Evolutionary conservation across 352 stramenopile genomes (phyloP).

Genomic region (Phytophthora macrochlamydospora): DNA sequence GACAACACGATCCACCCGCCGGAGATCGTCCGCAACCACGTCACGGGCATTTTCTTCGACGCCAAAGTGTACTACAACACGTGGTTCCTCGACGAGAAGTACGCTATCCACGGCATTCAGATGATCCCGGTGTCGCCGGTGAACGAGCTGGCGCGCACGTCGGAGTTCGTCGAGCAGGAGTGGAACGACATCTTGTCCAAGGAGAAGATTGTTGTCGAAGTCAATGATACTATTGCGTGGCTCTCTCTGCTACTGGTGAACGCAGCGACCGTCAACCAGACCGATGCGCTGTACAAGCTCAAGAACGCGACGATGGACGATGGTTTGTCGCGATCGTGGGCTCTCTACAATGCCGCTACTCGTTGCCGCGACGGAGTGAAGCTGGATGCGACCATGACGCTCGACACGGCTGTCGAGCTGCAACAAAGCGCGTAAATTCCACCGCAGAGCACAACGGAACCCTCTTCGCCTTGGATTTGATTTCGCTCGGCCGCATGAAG

Average conservation of each 20-base stretch:
- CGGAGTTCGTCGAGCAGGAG: conserved; percentile 61
- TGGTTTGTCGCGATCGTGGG: conserved; percentile 53
- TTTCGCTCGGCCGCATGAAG: too few species aligned
- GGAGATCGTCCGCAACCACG: conserved; percentile 63
- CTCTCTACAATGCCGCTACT: conserved; percentile 56
- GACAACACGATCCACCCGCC: conserved; percentile 59
- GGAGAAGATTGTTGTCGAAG: conserved; percentile 40
- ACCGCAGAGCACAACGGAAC: background rate
- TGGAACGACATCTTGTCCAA: conserved; percentile 70
- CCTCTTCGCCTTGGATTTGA: background rate
- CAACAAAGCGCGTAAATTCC: background rate
- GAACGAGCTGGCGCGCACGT: conserved; percentile 60
- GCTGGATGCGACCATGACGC: background rate
- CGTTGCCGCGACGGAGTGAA: conserved; percentile 9
- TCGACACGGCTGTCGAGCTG: background rate
- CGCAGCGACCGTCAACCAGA: conserved; percentile 54
- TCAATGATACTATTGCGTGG: conserved; percentile 47
- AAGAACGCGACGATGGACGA: conserved; percentile 52
- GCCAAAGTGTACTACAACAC: conserved; percentile 66
- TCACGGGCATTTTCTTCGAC: conserved; percentile 66
- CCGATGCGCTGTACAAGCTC: conserved; percentile 41
- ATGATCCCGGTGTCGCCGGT: conserved; percentile 71
- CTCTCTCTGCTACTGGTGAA: conserved; percentile 67
- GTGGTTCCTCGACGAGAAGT: conserved; percentile 61
- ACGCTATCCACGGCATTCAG: conserved; percentile 72